Conservation (phyloP, 2,329 filamentous ascomycete genomes). For the Xylariales sp. region DNA sequence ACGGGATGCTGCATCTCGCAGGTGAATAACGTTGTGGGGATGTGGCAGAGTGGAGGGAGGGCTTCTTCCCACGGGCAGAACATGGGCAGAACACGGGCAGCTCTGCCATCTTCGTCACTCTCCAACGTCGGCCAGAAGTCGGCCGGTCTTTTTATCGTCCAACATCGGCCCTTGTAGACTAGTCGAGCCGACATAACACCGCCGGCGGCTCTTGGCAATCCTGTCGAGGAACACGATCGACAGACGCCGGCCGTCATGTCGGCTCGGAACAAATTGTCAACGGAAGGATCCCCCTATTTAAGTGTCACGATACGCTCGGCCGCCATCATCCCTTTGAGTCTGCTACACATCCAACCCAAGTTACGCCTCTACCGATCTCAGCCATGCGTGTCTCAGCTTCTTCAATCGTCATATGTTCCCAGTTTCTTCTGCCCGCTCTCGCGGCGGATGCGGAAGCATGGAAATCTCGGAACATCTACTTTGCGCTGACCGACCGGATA, state of each 20-base stretch:
- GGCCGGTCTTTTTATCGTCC: neutral
- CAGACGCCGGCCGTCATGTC: slow-evolving; percentile 11
- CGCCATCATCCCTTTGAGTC: neutral
- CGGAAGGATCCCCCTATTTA: slow-evolving; percentile 12
- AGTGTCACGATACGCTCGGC: neutral
- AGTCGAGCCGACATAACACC: slow-evolving; percentile 27
- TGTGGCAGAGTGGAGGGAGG: neutral
- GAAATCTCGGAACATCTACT: slow-evolving; percentile 68
- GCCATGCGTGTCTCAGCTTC: slow-evolving; percentile 34
- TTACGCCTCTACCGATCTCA: neutral
- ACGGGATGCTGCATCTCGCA: slow-evolving; percentile 8
- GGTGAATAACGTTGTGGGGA: neutral
- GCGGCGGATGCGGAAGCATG: slow-evolving; percentile 56
- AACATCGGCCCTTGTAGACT: slow-evolving; percentile 1
- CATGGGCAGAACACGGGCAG: neutral
- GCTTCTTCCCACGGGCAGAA: neutral
- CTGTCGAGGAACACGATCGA: slow-evolving; percentile 18
- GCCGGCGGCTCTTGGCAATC: slow-evolving; percentile 12
- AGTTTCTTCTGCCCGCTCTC: slow-evolving; percentile 36
- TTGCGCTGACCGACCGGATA: slow-evolving; percentile 68
- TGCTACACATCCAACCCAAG: neutral
- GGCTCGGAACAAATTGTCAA: slow-evolving; percentile 3
- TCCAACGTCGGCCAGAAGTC: slow-evolving; percentile 14
- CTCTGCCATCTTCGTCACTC: slow-evolving; percentile 15
- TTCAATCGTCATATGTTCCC: slow-evolving; percentile 35